Conservation (phyloP, 352 stramenopile genomes). For the Globisporangium orthogonon region DNA sequence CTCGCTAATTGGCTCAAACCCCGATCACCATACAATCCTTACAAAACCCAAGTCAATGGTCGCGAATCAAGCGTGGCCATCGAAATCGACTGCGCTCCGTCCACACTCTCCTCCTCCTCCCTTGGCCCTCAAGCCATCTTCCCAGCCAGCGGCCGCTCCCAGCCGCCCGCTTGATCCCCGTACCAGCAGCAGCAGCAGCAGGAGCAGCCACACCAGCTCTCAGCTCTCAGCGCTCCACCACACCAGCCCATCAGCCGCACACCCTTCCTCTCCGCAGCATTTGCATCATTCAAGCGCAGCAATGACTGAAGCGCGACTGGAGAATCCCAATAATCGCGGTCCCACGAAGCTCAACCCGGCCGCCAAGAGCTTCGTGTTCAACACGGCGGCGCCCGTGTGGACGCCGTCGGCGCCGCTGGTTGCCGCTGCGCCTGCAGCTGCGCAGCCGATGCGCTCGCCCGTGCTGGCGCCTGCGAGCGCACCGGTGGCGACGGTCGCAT, state of each 20-base stretch:
- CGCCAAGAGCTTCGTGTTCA: slow-evolving; percentile 67
- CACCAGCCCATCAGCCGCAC: not conserved
- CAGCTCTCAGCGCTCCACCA: not conserved
- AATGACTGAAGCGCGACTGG: slow-evolving; percentile 17
- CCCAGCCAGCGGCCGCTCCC: not conserved
- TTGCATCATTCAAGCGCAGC: not conserved
- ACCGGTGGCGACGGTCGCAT: slow-evolving; percentile 7
- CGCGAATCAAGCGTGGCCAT: not conserved
- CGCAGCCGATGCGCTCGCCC: slow-evolving; percentile 19
- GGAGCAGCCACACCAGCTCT: not conserved
- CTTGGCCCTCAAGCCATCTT: not conserved
- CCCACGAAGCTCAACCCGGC: slow-evolving; percentile 49
- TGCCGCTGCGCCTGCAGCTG: slow-evolving; percentile 6
- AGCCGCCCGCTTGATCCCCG: not conserved
- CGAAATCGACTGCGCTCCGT: not conserved
- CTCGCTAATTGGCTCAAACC: not conserved
- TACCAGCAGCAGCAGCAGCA: not conserved
- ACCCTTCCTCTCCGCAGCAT: not conserved
- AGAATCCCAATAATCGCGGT: slow-evolving; percentile 13
- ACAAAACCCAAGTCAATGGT: not conserved
- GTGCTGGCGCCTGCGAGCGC: slow-evolving; percentile 30
- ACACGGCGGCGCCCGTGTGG: slow-evolving; percentile 39
- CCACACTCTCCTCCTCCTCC: not conserved
- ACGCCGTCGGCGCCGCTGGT: slow-evolving; percentile 20
- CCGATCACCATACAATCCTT: not conserved